A percentile compares a stretch with the other conserved stretches of the same genome.
These are phyloP conservation scores for Acidomyces sp. DNA, from an alignment of 495 filamentous ascomycete species.

Conservation along the genomic window DNA sequence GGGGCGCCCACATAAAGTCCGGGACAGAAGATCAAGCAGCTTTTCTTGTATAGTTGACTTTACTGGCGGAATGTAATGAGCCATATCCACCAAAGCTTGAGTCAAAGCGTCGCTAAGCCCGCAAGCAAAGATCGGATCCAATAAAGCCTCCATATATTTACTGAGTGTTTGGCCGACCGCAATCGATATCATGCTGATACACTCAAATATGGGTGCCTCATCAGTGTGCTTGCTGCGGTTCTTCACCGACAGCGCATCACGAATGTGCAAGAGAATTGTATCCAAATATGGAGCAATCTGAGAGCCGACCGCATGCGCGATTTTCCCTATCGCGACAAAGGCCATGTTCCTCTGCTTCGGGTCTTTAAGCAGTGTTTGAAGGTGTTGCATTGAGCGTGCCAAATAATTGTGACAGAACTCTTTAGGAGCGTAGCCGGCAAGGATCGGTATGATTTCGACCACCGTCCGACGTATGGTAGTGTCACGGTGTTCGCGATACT, in stretches of 20 bases:
- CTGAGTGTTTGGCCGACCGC: conserved; percentile 92
- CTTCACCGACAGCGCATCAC: conserved; percentile 78
- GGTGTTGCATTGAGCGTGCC: conserved; percentile 91
- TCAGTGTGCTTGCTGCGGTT: conserved; percentile 63
- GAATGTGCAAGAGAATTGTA: conserved; percentile 77
- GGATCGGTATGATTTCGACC: conserved; percentile 73
- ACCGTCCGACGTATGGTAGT: conserved; percentile 74
- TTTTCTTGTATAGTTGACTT: conserved; percentile 86
- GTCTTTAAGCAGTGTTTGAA: conserved; percentile 89
- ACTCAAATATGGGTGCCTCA: conserved; percentile 88
- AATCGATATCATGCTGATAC: conserved; percentile 88
- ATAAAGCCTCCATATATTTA: conserved; percentile 91
- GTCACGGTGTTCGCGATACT: conserved; percentile 84
- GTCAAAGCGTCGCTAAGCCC: conserved; percentile 84
- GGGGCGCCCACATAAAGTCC: conserved; percentile 78
- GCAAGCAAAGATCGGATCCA: conserved; percentile 95
- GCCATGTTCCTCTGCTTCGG: conserved; percentile 85
- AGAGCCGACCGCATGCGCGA: conserved; percentile 89
- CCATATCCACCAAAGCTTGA: conserved; percentile 93
- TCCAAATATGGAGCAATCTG: conserved; percentile 92
- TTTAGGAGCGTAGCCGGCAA: conserved; percentile 82
- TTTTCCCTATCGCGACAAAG: conserved; percentile 86
- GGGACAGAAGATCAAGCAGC: conserved; percentile 85
- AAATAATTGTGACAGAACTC: conserved; percentile 75
- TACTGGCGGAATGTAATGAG: conserved; percentile 92